Evolutionary conservation across 176 grass and related monocot species (phyloP), one percentile per base, ranked within the genome.

Genomic region (Oropetium thomaeum): DNA sequence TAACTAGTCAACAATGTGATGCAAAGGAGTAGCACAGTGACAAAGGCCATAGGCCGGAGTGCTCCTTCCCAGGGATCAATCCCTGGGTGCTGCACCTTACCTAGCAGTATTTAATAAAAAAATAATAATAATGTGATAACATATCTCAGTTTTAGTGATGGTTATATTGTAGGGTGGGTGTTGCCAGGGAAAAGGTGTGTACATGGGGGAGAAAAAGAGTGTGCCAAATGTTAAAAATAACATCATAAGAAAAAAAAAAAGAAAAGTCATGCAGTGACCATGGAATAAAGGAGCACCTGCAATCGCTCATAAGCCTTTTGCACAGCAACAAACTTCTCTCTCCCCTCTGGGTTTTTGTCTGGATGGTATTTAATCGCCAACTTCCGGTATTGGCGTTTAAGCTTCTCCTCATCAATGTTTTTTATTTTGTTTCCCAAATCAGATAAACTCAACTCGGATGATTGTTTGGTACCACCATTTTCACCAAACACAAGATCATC

Each of bases 231-330:
- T n/a, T 28, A 65, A 62, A 66, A 59, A 63, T n/a, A 60, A 64
- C 10, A 80, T 29, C 51, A 43, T 35, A 76, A 30, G 8, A 62
- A 45, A 70, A 65, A 70, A 65, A 73, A 58, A 73, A 67, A 15
- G 53, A 51, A 62, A 77, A 79, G 19, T 10, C 51, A 74, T 53
- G 20, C 55, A 51, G 68, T n/a, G 0, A 11, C 8, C 29, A 82
- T 47, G 2, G 19, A 88, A 83, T 62, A 55, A 70, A 63, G 26
- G n/a, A 53, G 43, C 82, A 99, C 96, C 91, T 99, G 96, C 81
- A 99, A 84, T 31, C 96, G 87, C 70, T 99, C 96, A 57, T 99
- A 99, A 84, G 96, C 96, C 89, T 99, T 99, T 76, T 99, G 96
- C 27, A 99, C 96, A 83, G 87, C 89, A 69, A 99, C 92, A 84